Conservation (phyloP, 805 yeast species). For the Candida qinlingensis region DNA sequence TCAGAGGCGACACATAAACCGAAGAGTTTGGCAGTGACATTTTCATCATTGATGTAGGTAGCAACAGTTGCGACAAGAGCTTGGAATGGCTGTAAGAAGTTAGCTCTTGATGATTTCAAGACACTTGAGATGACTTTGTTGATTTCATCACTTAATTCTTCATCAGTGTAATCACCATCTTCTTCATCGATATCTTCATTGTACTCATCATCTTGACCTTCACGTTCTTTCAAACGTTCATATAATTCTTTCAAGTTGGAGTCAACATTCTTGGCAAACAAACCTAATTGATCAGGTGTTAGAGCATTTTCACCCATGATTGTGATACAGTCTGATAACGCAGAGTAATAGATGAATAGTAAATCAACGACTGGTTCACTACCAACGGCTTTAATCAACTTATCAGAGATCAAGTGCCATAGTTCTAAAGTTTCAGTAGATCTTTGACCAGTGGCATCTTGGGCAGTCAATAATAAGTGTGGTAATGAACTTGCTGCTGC, state of each 20-base stretch:
- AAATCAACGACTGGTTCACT: conserved; percentile 83
- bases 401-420: conserved; percentile 67
- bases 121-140: conserved; percentile 68
- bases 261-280: conserved; percentile 54
- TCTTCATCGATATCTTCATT: conserved; percentile 86
- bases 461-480: conserved; percentile 61
- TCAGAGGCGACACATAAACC: conserved; percentile 81
- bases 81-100: conserved; percentile 63
- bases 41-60: conserved; percentile 57
- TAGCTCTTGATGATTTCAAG: conserved; percentile 54
- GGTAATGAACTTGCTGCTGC: conserved; percentile 86
- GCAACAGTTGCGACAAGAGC: conserved; percentile 57
- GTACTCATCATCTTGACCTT: conserved; percentile 75
- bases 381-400: conserved; percentile 60
- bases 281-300: conserved; percentile 46
- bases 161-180: conserved; percentile 79
- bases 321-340: conserved; percentile 62
- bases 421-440: conserved; percentile 58
- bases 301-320: conserved; percentile 63
- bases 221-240: conserved; percentile 67
- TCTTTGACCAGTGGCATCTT: conserved; percentile 40
- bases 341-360: conserved; percentile 68
- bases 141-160: conserved; percentile 82
- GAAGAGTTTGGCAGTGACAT: conserved; percentile 63
- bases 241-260: conserved; percentile 61